Conservation (phyloP, 805 yeast genomes). For the Candida orba region DNA sequence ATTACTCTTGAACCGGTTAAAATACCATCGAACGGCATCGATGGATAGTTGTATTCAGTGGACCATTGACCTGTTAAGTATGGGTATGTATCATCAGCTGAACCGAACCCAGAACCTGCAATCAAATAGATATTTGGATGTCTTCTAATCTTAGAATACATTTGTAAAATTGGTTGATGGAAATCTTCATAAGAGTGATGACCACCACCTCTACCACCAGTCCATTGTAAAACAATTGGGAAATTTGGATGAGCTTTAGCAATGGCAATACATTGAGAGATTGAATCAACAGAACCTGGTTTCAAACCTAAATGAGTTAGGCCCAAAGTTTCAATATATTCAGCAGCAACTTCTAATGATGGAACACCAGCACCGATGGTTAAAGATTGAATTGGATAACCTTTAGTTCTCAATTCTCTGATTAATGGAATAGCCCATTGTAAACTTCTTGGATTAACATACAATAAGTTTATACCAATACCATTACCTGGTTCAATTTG, state of each 20-base stretch:
- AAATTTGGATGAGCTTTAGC: slow-evolving; percentile 93
- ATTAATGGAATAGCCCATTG: slow-evolving; percentile 99
- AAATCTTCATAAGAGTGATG: slow-evolving; percentile 98
- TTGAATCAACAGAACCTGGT: slow-evolving; percentile 96
- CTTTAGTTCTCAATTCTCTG: slow-evolving; percentile 78
- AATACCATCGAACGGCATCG: slow-evolving; percentile 99
- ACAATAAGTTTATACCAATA: slow-evolving; percentile 84
- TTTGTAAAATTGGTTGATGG: slow-evolving; percentile 95
- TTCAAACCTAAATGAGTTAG: slow-evolving; percentile 91
- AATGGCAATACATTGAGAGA: slow-evolving; percentile 76
- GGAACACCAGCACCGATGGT: slow-evolving; percentile 99
- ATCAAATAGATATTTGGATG: slow-evolving; percentile 81
- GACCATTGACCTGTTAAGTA: slow-evolving; percentile 98
- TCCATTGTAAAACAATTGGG: slow-evolving; percentile 98
- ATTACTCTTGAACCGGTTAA: slow-evolving; percentile 93
- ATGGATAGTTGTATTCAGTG: slow-evolving; percentile 77
- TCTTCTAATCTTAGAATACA: slow-evolving; percentile 92
- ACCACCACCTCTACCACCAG: slow-evolving; percentile 99
- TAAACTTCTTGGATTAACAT: slow-evolving; percentile 94
- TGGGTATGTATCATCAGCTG: slow-evolving; percentile 94
- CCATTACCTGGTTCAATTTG: slow-evolving; percentile 80
- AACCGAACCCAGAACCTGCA: slow-evolving; percentile 98
- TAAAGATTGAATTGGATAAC: slow-evolving; percentile 92
- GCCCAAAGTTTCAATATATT: slow-evolving; percentile 88
- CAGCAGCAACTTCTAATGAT: slow-evolving; percentile 92